Conservation (phyloP, 2,329 filamentous ascomycete genomes). For the Cadophora sp. region DNA sequence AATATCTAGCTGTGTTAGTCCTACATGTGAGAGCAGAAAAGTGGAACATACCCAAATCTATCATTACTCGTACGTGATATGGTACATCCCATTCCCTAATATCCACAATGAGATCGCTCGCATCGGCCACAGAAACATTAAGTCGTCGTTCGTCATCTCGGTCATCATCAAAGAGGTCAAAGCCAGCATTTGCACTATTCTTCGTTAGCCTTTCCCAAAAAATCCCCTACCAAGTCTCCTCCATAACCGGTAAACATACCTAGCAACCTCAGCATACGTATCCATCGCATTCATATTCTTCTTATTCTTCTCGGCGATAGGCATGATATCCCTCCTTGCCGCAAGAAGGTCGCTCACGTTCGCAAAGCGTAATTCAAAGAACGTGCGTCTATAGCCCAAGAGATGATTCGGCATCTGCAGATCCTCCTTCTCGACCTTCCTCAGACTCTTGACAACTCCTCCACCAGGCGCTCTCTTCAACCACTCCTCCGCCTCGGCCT, state of each 20-base stretch:
- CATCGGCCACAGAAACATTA: conserved; percentile 79
- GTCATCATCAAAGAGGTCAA: conserved; percentile 94
- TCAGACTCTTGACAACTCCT: conserved; percentile 80
- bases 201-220: conserved; percentile 29
- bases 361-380: conserved; percentile 84
- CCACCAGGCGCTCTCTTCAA: conserved; percentile 78
- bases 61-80: conserved; percentile 98
- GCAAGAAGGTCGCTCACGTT: conserved; percentile 87
- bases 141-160: conserved; percentile 80
- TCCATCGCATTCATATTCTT: conserved; percentile 97
- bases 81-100: conserved; percentile 99
- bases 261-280: conserved; percentile 94
- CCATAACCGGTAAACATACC: conserved; percentile 58
- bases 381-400: conserved; percentile 86
- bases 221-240: not conserved
- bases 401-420: conserved; percentile 94
- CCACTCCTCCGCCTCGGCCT: conserved; percentile 97
- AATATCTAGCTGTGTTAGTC: conserved; percentile 68
- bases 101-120: conserved; percentile 97
- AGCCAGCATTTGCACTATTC: conserved; percentile 74
- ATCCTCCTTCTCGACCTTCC: conserved; percentile 88
- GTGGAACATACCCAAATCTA: conserved; percentile 76
- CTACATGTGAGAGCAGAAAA: not conserved
- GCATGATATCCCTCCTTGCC: conserved; percentile 84
- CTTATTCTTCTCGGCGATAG: conserved; percentile 94